Evolutionary conservation across 495 filamentous ascomycete species (phyloP).

Genomic region (Trichoderma reesei): DNA sequence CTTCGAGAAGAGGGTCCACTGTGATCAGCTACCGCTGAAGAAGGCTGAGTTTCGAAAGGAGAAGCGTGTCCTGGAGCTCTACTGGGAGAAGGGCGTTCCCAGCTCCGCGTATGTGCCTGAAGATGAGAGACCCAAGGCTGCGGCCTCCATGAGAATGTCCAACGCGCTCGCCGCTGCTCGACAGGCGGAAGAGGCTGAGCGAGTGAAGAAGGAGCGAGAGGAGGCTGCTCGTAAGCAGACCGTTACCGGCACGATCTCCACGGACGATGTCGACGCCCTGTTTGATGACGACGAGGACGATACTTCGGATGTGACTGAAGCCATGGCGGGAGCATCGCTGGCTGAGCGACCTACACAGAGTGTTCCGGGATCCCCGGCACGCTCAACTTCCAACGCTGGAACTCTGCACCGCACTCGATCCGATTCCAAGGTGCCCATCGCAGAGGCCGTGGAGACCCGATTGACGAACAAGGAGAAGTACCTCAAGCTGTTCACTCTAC

Average conservation of each 20-base stretch:
- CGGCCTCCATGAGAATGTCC: slow-evolving; percentile 52
- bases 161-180: slow-evolving; percentile 67
- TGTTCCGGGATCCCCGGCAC: slow-evolving; percentile 85
- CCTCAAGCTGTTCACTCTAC: slow-evolving; percentile 73
- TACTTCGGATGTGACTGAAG: slow-evolving; percentile 74
- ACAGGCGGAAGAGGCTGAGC: slow-evolving; percentile 69
- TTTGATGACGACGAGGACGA: slow-evolving; percentile 95
- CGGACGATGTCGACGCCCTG: slow-evolving; percentile 81
- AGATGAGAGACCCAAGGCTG: slow-evolving; percentile 85
- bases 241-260: slow-evolving; percentile 82
- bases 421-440: slow-evolving; percentile 78
- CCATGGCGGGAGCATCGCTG: slow-evolving; percentile 77
- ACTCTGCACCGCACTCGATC: slow-evolving; percentile 81
- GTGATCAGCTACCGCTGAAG: slow-evolving; percentile 93
- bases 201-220: slow-evolving; percentile 69
- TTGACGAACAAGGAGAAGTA: slow-evolving; percentile 94
- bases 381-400: slow-evolving; percentile 57
- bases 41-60: slow-evolving; percentile 98
- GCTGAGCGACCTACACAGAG: slow-evolving; percentile 86
- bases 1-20: slow-evolving; percentile 98
- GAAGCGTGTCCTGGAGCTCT: slow-evolving; percentile 82
- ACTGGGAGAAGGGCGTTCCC: slow-evolving; percentile 98
- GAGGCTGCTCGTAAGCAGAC: slow-evolving; percentile 84
- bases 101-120: slow-evolving; percentile 95
- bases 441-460: slow-evolving; percentile 61